Base-by-base conservation (phyloP, 2,329 filamentous ascomycete genomes). In the Epichloe elymi region DNA sequence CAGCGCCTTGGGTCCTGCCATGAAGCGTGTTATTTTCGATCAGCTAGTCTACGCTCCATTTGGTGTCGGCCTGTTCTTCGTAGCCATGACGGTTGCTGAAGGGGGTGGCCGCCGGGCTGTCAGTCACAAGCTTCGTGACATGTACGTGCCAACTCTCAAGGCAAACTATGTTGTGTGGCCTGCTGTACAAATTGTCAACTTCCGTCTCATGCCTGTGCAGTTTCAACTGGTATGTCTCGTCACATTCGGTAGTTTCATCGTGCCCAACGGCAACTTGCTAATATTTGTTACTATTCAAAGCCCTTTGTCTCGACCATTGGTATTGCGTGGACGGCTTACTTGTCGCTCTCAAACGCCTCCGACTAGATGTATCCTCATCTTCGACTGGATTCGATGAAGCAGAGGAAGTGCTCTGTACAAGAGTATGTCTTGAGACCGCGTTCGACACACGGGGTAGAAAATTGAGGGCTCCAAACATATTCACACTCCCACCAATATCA, bases 151-250 rank as follows among this genome's bases (percentile, higher is more conserved):
- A 14, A 91, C 93, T 8, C 74, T 98, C 58, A 95, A 96, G 74
- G 90, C 91, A 59, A 98, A 98, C 70, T 98, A 85, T 61, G 74
- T 95, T 60, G 79, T 98, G 23, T 98, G 93, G 93, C 93, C 93
- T 23, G 81, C 86, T 5, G 93, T 98, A 43, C 93, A 98, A 71
- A 83, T 97, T 56, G 79, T 98, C 71, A 98, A 98, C 74, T 98
- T 98, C 72, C 80, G 91, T 33, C 66, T 97, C 59, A 88, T 98
- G 75, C 93, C 93, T 14, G 84, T 97, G 49, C 90, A 95, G 65
- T 95, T 93, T 67, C 93, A 98, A 69, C 85, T 98, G 69, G 90
- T 96, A 71, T 75, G 88, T 53, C 23, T 30, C 19, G 5, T 42
- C 8, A n/a, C 14, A 17, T 48, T 30, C 3, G n/a, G 4, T 33